Evolutionary conservation across 2,329 filamentous ascomycete genomes (phyloP).

Genomic region (Diatrype stigma): DNA sequence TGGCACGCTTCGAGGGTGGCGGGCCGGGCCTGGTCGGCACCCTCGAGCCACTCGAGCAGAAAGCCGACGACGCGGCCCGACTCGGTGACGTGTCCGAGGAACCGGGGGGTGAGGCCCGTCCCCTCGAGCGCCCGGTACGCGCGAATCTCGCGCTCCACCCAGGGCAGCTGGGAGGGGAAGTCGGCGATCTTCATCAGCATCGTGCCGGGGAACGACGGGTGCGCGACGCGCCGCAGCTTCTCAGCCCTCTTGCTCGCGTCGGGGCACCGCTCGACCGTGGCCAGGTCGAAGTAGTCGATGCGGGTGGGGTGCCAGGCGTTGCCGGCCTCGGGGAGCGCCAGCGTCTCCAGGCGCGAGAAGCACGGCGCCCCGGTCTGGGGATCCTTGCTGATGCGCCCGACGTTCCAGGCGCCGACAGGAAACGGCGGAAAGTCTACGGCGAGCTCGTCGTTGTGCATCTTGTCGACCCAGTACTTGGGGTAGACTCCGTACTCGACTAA

Average conservation of each 20-base stretch:
- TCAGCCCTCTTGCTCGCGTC: neutral
- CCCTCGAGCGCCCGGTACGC: neutral
- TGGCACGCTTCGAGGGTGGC: neutral
- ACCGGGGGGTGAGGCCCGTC: neutral
- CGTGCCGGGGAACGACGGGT: neutral
- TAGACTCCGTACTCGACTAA: neutral
- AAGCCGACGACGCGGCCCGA: neutral
- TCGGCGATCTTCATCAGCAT: neutral
- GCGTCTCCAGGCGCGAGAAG: neutral
- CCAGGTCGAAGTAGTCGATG: neutral
- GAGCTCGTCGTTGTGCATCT: neutral
- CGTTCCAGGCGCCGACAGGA: neutral
- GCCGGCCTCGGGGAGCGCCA: neutral
- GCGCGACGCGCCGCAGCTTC: neutral
- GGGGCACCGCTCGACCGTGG: neutral
- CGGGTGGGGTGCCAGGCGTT: neutral
- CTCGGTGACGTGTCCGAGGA: neutral
- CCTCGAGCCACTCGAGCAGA: neutral
- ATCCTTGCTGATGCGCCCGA: neutral
- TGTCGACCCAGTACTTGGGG: neutral
- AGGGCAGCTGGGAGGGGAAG: neutral
- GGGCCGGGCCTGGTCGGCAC: neutral
- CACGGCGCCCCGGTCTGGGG: neutral
- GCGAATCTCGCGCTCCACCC: neutral
- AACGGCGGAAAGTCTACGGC: neutral